These are phyloP conservation scores for Cryptosporidium canis DNA, from an alignment of 169 alveolate species.

Conservation along the genomic window DNA sequence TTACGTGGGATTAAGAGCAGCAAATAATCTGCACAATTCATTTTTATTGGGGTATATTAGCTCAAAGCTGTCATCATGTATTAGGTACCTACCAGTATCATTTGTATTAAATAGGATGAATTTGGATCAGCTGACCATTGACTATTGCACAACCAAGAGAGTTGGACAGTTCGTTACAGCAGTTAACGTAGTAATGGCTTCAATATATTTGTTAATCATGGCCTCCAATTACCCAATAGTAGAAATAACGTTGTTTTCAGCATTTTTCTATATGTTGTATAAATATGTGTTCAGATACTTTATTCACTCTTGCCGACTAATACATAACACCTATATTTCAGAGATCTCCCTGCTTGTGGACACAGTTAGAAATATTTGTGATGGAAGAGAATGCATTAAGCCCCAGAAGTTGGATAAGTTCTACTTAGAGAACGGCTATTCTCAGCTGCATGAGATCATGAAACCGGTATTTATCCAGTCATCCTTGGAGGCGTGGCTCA, in stretches of 20 bases:
- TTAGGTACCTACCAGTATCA: slow-evolving; percentile 62
- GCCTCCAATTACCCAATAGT: slow-evolving; percentile 43
- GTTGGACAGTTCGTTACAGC: slow-evolving; percentile 63
- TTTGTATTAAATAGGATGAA: slow-evolving; percentile 47
- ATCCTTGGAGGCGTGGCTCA: slow-evolving; percentile 52
- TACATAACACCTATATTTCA: slow-evolving; percentile 55
- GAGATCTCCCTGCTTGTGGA: slow-evolving; percentile 46
- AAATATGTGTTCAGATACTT: slow-evolving; percentile 35
- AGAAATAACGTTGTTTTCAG: neutral
- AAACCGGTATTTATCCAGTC: slow-evolving; percentile 59
- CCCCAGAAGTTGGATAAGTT: slow-evolving; percentile 52
- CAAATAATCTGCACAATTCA: slow-evolving; percentile 40
- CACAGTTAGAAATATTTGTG: slow-evolving; percentile 60
- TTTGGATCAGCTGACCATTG: slow-evolving; percentile 54
- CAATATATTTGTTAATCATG: slow-evolving; percentile 11
- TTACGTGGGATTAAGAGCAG: slow-evolving; percentile 59
- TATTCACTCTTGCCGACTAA: slow-evolving; percentile 45
- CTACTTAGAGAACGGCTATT: slow-evolving; percentile 38
- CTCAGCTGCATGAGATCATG: slow-evolving; percentile 43
- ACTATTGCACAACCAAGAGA: slow-evolving; percentile 64
- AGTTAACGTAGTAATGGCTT: slow-evolving; percentile 35
- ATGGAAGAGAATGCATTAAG: slow-evolving; percentile 53
- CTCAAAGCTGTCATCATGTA: slow-evolving; percentile 45
- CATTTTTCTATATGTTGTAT: slow-evolving; percentile 2
- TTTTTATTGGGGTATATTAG: slow-evolving; percentile 64